These are phyloP conservation scores for Clarireedia hainanense DNA, from an alignment of 2,329 filamentous ascomycete species.

Conservation along the genomic window DNA sequence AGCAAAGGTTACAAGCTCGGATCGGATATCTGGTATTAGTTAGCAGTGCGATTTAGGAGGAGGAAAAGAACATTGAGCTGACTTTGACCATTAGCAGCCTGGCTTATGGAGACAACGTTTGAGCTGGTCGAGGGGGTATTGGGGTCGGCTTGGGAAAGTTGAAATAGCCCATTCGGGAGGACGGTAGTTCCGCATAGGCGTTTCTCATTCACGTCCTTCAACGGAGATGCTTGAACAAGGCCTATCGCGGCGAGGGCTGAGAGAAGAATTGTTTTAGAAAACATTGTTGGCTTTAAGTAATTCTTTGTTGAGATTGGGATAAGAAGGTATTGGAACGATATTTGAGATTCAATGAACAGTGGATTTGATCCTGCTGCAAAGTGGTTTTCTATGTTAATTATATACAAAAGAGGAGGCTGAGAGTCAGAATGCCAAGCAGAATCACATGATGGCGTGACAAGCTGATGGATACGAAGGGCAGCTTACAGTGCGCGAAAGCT, in stretches of 20 bases:
- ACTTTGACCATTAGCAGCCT: constrained; percentile 1
- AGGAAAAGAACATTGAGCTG: not conserved
- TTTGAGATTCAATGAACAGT: not conserved
- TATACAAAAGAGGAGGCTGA: too few species aligned
- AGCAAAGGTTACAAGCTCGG: not conserved
- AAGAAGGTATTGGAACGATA: not conserved
- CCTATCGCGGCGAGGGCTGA: not conserved
- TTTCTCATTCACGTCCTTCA: not conserved
- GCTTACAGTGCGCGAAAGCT: too few species aligned
- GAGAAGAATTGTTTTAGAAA: not conserved
- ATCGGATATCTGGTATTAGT: not conserved
- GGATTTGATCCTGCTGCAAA: not conserved
- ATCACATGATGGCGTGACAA: too few species aligned
- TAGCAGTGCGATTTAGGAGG: not conserved
- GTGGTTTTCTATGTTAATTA: not conserved
- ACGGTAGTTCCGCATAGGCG: not conserved
- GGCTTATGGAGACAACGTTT: not conserved
- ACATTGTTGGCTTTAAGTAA: not conserved
- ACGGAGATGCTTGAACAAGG: constrained; percentile 1
- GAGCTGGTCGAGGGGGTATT: not conserved
- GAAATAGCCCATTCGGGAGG: constrained; percentile 3
- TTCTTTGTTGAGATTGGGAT: not conserved
- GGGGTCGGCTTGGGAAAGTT: constrained; percentile 4
- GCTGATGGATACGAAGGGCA: too few species aligned
- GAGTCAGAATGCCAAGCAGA: too few species aligned